Conservation (phyloP, 441 rosid genomes). For the Populus hybrid region DNA sequence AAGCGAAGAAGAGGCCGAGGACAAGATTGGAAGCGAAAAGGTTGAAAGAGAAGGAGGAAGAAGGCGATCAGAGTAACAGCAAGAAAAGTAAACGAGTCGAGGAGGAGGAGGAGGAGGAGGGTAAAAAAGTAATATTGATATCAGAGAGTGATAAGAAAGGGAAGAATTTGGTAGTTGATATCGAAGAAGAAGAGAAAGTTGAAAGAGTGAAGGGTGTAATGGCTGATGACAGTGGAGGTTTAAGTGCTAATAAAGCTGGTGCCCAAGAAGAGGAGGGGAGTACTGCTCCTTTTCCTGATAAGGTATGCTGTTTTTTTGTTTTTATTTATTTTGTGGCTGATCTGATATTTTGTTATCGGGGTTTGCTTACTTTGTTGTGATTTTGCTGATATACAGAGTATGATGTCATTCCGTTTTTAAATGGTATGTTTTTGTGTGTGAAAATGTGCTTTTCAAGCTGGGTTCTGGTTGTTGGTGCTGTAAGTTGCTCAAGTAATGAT, state of each 20-base stretch:
- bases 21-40: conserved; percentile 57
- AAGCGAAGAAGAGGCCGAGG: conserved; percentile 50
- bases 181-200: conserved; percentile 32
- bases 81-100: conserved; percentile 25
- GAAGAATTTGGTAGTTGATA: conserved; percentile 27
- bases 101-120: conserved; percentile 20
- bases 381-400: not conserved
- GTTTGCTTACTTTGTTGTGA: not conserved
- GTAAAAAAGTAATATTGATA: conserved; percentile 13
- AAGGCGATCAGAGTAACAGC: not conserved
- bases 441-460: not conserved
- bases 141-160: conserved; percentile 26
- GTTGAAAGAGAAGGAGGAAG: conserved; percentile 24
- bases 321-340: not conserved
- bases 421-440: not conserved
- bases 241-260: conserved; percentile 81
- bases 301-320: conserved; percentile 33
- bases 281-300: conserved; percentile 92
- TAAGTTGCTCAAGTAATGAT: not conserved
- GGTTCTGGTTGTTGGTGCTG: not conserved
- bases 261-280: conserved; percentile 88
- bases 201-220: conserved; percentile 37
- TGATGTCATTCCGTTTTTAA: not conserved
- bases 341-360: not conserved
- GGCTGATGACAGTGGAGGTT: conserved; percentile 86